A percentile compares a stretch with the other conserved stretches of the same genome.
Conservation (phyloP, 805 yeast species). For the Saccharomycopsis sp. region DNA sequence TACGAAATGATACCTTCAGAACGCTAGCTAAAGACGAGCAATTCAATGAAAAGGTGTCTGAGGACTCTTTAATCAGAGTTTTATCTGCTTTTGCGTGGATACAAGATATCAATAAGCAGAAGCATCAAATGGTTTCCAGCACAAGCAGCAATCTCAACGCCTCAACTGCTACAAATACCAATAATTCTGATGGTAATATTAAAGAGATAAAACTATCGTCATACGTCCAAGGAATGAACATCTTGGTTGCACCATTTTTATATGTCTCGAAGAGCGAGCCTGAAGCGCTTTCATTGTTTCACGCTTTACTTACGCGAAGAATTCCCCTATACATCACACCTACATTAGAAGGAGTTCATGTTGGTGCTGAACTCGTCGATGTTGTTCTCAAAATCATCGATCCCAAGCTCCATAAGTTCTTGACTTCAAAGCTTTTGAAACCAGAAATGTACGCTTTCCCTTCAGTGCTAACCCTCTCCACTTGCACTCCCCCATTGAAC, state of each 20-base stretch:
- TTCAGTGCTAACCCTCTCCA: slow-evolving; percentile 73
- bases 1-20: slow-evolving; percentile 78
- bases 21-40: slow-evolving; percentile 68
- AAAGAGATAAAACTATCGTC: slow-evolving; percentile 31
- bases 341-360: slow-evolving; percentile 72
- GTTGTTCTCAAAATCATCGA: slow-evolving; percentile 64
- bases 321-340: slow-evolving; percentile 78
- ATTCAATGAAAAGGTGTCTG: slow-evolving; percentile 63
- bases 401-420: slow-evolving; percentile 53
- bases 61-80: slow-evolving; percentile 58
- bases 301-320: slow-evolving; percentile 49
- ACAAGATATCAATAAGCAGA: slow-evolving; percentile 18
- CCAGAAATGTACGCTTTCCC: slow-evolving; percentile 87
- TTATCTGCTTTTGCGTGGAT: slow-evolving; percentile 66
- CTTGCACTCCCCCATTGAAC: slow-evolving; percentile 78
- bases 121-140: neutral
- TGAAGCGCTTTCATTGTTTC: slow-evolving; percentile 71
- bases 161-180: slow-evolving; percentile 15
- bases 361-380: slow-evolving; percentile 69
- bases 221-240: slow-evolving; percentile 92
- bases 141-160: neutral
- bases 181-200: slow-evolving; percentile 5
- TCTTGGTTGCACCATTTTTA: slow-evolving; percentile 75
- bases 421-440: slow-evolving; percentile 57
- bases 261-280: slow-evolving; percentile 76